Evolutionary conservation across 2,329 filamentous ascomycete species (phyloP), one percentile per base, ranked within the genome.

Genomic region (Hypomyces rosellus): DNA sequence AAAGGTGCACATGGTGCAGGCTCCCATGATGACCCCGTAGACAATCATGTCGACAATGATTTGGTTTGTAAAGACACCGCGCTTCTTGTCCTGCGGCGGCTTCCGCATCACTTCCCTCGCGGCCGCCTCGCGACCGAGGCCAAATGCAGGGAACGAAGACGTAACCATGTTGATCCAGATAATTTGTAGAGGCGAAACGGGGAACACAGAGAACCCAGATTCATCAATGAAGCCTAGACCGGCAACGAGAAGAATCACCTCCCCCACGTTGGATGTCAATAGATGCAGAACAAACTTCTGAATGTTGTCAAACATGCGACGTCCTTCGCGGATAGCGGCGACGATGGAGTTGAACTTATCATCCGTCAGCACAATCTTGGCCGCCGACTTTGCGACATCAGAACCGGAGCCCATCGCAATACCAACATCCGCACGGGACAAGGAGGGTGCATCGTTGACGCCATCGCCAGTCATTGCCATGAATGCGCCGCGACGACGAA

Each of bases 161-260:
- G 90, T 96, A 49, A 93, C 80, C 86, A 95, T 92, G 68, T 95
- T 95, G 66, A 96, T 89, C 89, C 89, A 96, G 52, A 96, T 79
- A 55, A 95, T 92, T 60, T 95, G 85, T 11, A 95, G 82, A 0
- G 90, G 89, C 0, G 88, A 83, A 41, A 95, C 80, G 4, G 89
- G 90, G 66, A 95, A 95, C 9, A 95, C 89, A 0, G 89, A 93
- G 54, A 88, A 77, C 8, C 80, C 77, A 9, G 75, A 72, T 2
- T 68, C 57, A 62, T 95, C 90, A 61, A 89, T 86, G 72, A 95
- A 95, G 0, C 77, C 86, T 4, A 95, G 80, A 48, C 90, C 90
- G 37, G 89, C 84, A 22, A 95, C 81, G 14, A 95, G 75, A 1
- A 89, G 84, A 54, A 88, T 84, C 7, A 91, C 90, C 63, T 95